phyloP scores from a whole-genome alignment of 176 grass and related monocot genomes.

The Raddia guianensis region DNA sequence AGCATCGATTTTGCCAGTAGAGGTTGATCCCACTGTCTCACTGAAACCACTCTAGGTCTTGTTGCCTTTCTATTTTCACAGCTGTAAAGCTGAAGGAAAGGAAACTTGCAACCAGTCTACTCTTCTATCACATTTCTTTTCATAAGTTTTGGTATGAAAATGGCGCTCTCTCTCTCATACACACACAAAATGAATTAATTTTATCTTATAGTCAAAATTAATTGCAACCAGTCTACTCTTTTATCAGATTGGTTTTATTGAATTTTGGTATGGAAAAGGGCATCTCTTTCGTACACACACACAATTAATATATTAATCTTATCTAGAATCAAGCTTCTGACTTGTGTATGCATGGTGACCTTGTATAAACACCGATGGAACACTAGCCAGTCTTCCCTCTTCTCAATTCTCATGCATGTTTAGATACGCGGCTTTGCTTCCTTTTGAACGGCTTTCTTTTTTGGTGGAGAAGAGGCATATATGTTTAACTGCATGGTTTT shows the following conservation, averaged over 20 bases:
- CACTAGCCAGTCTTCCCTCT: not conserved
- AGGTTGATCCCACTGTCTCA: not conserved
- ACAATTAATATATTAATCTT: no score
- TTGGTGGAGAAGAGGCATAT: no score
- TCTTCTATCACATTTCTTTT: not conserved
- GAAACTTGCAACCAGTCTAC: not conserved
- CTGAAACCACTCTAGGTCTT: not conserved
- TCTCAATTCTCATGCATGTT: not conserved
- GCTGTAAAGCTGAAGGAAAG: not conserved
- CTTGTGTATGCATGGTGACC: no score
- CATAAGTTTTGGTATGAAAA: not conserved
- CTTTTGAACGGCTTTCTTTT: no score
- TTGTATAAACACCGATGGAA: not conserved
- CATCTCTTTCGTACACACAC: no score
- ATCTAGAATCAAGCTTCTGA: not conserved
- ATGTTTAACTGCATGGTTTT: no score
- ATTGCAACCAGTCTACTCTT: not conserved
- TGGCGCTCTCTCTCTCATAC: not conserved
- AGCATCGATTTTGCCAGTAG: not conserved
- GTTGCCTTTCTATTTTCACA: not conserved
- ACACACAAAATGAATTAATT: no score
- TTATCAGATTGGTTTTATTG: not conserved
- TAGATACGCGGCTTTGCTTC: not conserved
- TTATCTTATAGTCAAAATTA: no score
- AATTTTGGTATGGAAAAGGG: not conserved